phyloP scores from a whole-genome alignment of 768 basidiomycete genomes.

The Boletus tylopilopsis region DNA sequence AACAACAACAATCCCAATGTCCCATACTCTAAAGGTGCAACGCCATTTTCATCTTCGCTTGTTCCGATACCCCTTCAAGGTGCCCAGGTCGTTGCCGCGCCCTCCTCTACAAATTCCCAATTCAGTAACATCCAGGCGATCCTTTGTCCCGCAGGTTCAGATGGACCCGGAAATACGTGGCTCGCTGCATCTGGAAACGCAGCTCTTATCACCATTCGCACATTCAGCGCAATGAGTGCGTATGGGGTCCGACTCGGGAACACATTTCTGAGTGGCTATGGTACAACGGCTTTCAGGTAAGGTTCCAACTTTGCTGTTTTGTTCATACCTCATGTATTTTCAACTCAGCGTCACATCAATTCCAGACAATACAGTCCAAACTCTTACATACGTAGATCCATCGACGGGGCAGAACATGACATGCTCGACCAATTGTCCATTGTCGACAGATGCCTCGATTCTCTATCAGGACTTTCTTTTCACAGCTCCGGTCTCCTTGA shows the following conservation, averaged over 20 bases:
- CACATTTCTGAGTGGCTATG: slow-evolving; percentile 75
- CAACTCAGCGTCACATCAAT: slow-evolving; percentile 71
- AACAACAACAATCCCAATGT: slow-evolving; percentile 83
- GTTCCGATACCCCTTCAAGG: slow-evolving; percentile 71
- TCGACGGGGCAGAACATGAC: slow-evolving; percentile 68
- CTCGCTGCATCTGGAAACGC: slow-evolving; percentile 67
- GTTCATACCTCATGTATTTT: neutral
- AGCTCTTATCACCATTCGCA: slow-evolving; percentile 72
- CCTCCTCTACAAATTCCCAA: slow-evolving; percentile 55
- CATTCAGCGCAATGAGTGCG: slow-evolving; percentile 69
- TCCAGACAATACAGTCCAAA: slow-evolving; percentile 81
- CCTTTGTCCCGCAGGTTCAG: slow-evolving; percentile 82
- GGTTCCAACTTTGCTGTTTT: neutral
- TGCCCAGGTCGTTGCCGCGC: slow-evolving; percentile 55
- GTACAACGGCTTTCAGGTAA: slow-evolving; percentile 90
- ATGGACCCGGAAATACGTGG: slow-evolving; percentile 82
- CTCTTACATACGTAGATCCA: slow-evolving; percentile 76
- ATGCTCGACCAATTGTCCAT: slow-evolving; percentile 75
- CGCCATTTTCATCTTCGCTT: slow-evolving; percentile 85
- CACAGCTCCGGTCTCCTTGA: slow-evolving; percentile 55
- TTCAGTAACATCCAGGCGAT: slow-evolving; percentile 66
- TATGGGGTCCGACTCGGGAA: slow-evolving; percentile 89
- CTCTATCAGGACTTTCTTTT: slow-evolving; percentile 96
- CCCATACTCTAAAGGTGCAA: slow-evolving; percentile 75
- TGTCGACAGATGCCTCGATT: slow-evolving; percentile 71